Evolutionary conservation across 2,329 filamentous ascomycete species (phyloP).

Genomic region (Lecanicillium sp.): DNA sequence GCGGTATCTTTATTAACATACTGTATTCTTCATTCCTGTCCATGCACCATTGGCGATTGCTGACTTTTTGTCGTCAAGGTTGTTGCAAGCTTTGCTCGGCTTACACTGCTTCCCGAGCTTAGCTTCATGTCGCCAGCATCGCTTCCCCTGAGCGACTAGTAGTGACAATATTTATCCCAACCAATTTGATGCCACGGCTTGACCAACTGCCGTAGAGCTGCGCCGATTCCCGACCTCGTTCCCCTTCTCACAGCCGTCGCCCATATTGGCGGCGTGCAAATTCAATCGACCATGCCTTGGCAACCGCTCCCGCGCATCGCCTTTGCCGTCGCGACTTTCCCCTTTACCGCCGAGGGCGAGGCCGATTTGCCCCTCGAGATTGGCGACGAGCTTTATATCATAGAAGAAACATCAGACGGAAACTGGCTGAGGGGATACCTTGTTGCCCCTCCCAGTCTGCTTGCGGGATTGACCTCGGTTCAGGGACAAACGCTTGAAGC

Average conservation of each 20-base stretch:
- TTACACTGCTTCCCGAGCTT: too few species aligned
- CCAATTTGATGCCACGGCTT: too few species aligned
- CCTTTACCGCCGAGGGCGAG: constrained; percentile 77
- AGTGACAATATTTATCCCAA: too few species aligned
- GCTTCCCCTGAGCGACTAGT: not conserved
- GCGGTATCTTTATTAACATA: too few species aligned
- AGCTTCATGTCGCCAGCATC: constrained; percentile 8
- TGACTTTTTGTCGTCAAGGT: too few species aligned
- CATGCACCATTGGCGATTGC: too few species aligned
- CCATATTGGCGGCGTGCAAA: not conserved
- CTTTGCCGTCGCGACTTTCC: constrained; percentile 93
- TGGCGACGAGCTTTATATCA: constrained; percentile 97
- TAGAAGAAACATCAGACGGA: constrained; percentile 87
- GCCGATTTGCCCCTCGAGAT: constrained; percentile 95
- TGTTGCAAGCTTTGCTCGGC: too few species aligned
- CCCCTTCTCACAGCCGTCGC: too few species aligned
- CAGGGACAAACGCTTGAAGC: constrained; percentile 92
- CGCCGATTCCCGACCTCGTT: too few species aligned
- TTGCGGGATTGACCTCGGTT: constrained; percentile 82
- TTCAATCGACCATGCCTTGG: constrained; percentile 71
- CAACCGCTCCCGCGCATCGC: constrained; percentile 92
- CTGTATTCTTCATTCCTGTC: too few species aligned
- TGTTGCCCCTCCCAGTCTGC: constrained; percentile 83
- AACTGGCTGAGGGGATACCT: constrained; percentile 95
- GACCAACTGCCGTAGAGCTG: too few species aligned